Conservation (phyloP, 345 rosid genomes). For the Hibiscus trionum region DNA sequence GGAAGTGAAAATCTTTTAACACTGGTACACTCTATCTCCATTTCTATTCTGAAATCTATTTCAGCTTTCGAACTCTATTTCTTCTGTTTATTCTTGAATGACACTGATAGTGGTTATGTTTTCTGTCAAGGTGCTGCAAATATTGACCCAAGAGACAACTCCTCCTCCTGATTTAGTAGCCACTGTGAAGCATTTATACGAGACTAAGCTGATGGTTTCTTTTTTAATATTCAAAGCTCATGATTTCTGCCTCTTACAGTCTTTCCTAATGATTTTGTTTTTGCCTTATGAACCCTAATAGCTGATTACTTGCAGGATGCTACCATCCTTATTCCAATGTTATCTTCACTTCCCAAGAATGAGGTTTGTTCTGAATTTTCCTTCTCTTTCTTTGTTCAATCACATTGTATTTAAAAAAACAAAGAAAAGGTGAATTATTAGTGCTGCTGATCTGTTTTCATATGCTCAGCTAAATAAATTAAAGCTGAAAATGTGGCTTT, state of each 20-base stretch:
- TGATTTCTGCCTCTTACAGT: not conserved
- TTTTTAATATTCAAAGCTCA: not conserved
- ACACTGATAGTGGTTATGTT: constrained; percentile 19
- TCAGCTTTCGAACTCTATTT: constrained; percentile 11
- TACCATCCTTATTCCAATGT: constrained; percentile 84
- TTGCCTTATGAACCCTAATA: constrained; percentile 6
- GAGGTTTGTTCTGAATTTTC: constrained; percentile 50
- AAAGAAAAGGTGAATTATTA: not conserved
- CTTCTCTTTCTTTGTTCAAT: not conserved
- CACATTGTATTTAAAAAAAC: not conserved
- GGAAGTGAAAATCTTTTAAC: constrained; percentile 96
- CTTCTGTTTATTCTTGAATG: constrained; percentile 16
- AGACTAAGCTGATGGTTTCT: constrained; percentile 83
- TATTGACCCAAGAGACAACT: constrained; percentile 71
- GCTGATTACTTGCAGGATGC: constrained; percentile 71
- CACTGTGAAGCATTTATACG: constrained; percentile 84
- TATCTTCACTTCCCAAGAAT: constrained; percentile 79
- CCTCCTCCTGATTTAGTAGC: constrained; percentile 73
- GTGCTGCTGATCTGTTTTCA: not conserved
- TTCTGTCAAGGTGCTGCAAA: constrained; percentile 71
- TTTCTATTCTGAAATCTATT: constrained; percentile 9
- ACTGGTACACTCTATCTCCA: constrained; percentile 36
- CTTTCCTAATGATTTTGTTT: constrained; percentile 10
- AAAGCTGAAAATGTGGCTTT: not conserved
- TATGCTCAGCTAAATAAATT: not conserved